Percentiles rank a stretch among this genome's conserved stretches.
These are phyloP conservation scores for Mortierella hygrophila DNA, from an alignment of 192 early-diverging fungal species.

Conservation along the genomic window DNA sequence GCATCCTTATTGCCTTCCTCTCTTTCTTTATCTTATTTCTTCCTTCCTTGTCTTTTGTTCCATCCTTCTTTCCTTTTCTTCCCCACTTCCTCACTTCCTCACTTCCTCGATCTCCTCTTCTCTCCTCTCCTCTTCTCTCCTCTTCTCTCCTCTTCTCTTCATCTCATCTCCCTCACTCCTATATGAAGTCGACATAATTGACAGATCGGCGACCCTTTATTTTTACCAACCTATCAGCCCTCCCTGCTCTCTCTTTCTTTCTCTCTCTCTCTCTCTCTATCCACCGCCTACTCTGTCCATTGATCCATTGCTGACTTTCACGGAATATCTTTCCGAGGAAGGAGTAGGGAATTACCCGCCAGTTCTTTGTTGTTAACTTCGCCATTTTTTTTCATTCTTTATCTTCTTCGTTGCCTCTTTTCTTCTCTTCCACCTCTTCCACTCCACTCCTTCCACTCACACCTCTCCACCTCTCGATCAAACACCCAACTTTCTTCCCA, in stretches of 20 bases:
- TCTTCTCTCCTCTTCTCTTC: too few species aligned
- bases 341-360: not conserved
- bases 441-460: not conserved
- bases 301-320: not conserved
- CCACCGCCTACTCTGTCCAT: not conserved
- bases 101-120: too few species aligned
- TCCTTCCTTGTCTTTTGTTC: not conserved
- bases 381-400: too few species aligned
- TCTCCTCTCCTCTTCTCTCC: not conserved
- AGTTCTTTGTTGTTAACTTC: not conserved
- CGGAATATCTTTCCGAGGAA: not conserved
- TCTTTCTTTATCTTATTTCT: too few species aligned
- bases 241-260: not conserved
- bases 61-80: not conserved
- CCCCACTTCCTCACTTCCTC: not conserved
- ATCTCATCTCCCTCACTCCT: not conserved
- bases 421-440: not conserved
- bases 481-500: not conserved
- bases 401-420: not conserved
- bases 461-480: not conserved
- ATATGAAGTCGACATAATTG: not conserved
- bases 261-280: too few species aligned
- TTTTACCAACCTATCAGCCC: not conserved
- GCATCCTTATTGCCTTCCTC: not conserved
- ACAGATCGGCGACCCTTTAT: not conserved